Percentiles rank a stretch among this genome's conserved stretches.
These are phyloP conservation scores for Fusarium aywerte DNA, from an alignment of 2,329 filamentous ascomycete species.

Conservation along the genomic window DNA sequence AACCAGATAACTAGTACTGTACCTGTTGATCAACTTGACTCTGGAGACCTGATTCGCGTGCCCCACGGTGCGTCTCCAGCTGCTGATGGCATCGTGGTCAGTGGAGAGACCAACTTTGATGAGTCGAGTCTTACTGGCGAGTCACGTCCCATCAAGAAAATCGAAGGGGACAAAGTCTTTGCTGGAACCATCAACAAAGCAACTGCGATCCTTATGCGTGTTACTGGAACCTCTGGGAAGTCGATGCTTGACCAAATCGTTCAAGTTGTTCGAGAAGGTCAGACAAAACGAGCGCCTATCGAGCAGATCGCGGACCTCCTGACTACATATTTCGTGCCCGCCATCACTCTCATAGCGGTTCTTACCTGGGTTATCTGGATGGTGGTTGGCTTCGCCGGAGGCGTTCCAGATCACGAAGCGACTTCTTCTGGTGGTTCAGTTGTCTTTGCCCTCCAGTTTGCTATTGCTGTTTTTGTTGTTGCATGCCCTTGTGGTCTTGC, in stretches of 20 bases:
- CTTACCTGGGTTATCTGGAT: slow-evolving; percentile 79
- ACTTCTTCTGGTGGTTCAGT: slow-evolving; percentile 72
- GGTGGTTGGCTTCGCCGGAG: slow-evolving; percentile 67
- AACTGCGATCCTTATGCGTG: slow-evolving; percentile 67
- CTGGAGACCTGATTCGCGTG: slow-evolving; percentile 78
- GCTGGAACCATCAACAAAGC: slow-evolving; percentile 81
- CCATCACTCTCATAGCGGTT: slow-evolving; percentile 75
- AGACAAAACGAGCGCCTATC: slow-evolving; percentile 78
- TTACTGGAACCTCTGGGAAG: slow-evolving; percentile 72
- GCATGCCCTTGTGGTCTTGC: slow-evolving; percentile 87
- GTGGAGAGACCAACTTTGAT: slow-evolving; percentile 77
- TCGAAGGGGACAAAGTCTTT: slow-evolving; percentile 71
- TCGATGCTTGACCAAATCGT: slow-evolving; percentile 87
- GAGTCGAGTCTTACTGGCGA: slow-evolving; percentile 91
- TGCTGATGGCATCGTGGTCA: slow-evolving; percentile 77
- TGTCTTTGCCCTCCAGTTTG: slow-evolving; percentile 81
- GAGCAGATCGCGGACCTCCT: slow-evolving; percentile 78
- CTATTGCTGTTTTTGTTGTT: slow-evolving; percentile 87
- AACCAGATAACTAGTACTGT: slow-evolving; percentile 56
- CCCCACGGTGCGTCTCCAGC: slow-evolving; percentile 85
- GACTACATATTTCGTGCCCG: slow-evolving; percentile 81
- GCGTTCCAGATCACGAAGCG: slow-evolving; percentile 66
- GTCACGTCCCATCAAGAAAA: slow-evolving; percentile 73
- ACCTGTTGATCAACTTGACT: slow-evolving; percentile 76
- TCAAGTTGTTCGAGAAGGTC: slow-evolving; percentile 78